A percentile compares a stretch with the other conserved stretches of the same genome.
Evolutionary conservation across 2,329 filamentous ascomycete genomes (phyloP).

Genomic region (Apiospora hydei): DNA sequence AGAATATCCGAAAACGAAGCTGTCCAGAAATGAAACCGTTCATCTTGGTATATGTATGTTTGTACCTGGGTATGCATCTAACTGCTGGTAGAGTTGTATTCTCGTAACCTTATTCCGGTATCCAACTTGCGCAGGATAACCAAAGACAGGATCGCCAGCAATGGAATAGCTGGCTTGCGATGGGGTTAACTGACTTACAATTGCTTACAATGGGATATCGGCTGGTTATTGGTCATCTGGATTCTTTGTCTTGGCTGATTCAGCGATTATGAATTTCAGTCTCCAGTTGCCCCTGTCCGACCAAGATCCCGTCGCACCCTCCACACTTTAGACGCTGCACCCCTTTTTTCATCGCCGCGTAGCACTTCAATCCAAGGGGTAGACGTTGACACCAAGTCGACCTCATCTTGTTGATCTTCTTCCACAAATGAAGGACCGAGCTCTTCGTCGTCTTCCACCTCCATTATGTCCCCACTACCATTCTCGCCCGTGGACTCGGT

Average conservation of each 20-base stretch:
- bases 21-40: too few relatives aligned
- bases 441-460: conserved; percentile 44
- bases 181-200: too few relatives aligned
- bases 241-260: background rate
- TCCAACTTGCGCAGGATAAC: too few relatives aligned
- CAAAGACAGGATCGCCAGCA: too few relatives aligned
- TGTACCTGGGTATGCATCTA: too few relatives aligned
- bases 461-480: conserved; percentile 36
- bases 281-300: conserved; percentile 38
- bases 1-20: background rate
- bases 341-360: conserved; percentile 61
- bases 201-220: too few relatives aligned
- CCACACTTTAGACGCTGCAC: conserved; percentile 67
- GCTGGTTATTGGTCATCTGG: background rate
- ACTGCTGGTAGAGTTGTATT: too few relatives aligned
- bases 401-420: background rate
- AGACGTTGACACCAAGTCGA: conserved; percentile 37
- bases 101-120: too few relatives aligned
- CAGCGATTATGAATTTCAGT: background rate
- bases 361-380: conserved; percentile 68
- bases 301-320: conserved; percentile 70
- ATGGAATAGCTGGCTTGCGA: too few relatives aligned
- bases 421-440: conserved; percentile 37
- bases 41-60: too few relatives aligned
- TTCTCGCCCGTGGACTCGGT: conserved; percentile 32